Base-by-base conservation (phyloP, 163 green algal species). In the Coccomyxa subellipsoidea region DNA sequence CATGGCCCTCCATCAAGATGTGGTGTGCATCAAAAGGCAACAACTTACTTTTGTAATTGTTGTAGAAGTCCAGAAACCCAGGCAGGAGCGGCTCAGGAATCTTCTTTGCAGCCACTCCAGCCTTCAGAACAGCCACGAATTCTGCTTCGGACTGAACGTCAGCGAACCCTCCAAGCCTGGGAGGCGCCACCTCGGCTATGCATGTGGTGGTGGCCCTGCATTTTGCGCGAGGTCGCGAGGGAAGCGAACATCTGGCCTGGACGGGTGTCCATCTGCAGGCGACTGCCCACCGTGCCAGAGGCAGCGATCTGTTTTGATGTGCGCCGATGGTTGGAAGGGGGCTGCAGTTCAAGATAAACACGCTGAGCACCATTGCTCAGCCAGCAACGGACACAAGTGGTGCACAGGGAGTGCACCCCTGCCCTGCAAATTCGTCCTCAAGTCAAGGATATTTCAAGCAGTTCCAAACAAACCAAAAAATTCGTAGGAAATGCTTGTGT, bases 21-120 rank as follows among this genome's bases (percentile, higher is more conserved):
- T n/a, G n/a, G n/a, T n/a, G n/a, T n/a, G n/a, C n/a, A 80, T 69
- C 8, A 47, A 35, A 6, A 36, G 38, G 27, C 25, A 27, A 12
- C 10, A 18, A n/a, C 77, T 29, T 29, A 82, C 78, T 66, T 77
- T 92, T 93, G 91, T 98, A 98, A 86, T 94, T 96, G 69, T 89
- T 85, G 85, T 95, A 98, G 69, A 98, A 96, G 84, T 96, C 94
- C 53, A 90, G 40, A 85, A 94, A 95, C 31, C 87, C 82, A 0
- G 86, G 85, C 69, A 94, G 82, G 54, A 97, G 81, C 76, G 91
- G 79, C 69, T 92, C 86, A 2, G 92, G 89, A 34, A 93, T 84
- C 15, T 89, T 86, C 32, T 90, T 86, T 23, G 80, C 85, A 18
- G 82, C 84, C 35, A 92, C 84, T 32, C 89, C 80, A 27, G 85